Percentiles rank a stretch among this genome's conserved stretches.
Conservation (phyloP, 2,329 filamentous ascomycete species). For the Penicillium italicum region DNA sequence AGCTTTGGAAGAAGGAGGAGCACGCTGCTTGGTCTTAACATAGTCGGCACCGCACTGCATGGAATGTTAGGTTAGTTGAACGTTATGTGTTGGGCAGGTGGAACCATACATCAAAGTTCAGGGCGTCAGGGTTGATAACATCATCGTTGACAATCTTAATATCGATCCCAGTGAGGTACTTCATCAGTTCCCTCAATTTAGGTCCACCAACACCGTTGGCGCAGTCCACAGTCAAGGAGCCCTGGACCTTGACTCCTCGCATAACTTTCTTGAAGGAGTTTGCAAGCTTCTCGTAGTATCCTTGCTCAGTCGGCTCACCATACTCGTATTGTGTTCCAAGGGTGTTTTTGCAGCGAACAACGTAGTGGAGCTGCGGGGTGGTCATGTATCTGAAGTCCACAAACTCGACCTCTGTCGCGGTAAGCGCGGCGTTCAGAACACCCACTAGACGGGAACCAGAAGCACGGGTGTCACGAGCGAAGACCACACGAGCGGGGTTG, state of each 20-base stretch:
- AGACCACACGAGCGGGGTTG: slow-evolving; percentile 74
- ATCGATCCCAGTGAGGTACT: slow-evolving; percentile 72
- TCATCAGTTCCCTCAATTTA: slow-evolving; percentile 81
- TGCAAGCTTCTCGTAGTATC: slow-evolving; percentile 91
- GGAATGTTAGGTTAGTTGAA: slow-evolving; percentile 16
- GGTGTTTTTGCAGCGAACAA: slow-evolving; percentile 92
- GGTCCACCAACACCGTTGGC: slow-evolving; percentile 95
- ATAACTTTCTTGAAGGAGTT: slow-evolving; percentile 81
- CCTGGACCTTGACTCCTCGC: slow-evolving; percentile 68
- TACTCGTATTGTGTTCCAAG: slow-evolving; percentile 82
- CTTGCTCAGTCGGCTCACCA: slow-evolving; percentile 80
- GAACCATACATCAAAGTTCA: slow-evolving; percentile 75
- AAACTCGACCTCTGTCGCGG: slow-evolving; percentile 68
- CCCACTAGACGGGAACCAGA: slow-evolving; percentile 80
- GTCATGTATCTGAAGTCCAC: slow-evolving; percentile 88
- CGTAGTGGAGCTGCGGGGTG: slow-evolving; percentile 96
- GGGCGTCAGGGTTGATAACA: slow-evolving; percentile 78
- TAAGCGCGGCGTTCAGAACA: slow-evolving; percentile 74
- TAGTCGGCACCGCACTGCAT: slow-evolving; percentile 85
- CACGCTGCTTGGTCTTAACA: slow-evolving; percentile 94
- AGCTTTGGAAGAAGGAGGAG: slow-evolving; percentile 77
- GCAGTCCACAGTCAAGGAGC: slow-evolving; percentile 81
- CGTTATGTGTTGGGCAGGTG: not conserved
- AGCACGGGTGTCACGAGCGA: slow-evolving; percentile 86
- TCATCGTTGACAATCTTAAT: slow-evolving; percentile 91